Percentiles rank a stretch among this genome's conserved stretches.
These are phyloP conservation scores for Lepidium sativum DNA, from an alignment of 345 rosid species.

Conservation along the genomic window DNA sequence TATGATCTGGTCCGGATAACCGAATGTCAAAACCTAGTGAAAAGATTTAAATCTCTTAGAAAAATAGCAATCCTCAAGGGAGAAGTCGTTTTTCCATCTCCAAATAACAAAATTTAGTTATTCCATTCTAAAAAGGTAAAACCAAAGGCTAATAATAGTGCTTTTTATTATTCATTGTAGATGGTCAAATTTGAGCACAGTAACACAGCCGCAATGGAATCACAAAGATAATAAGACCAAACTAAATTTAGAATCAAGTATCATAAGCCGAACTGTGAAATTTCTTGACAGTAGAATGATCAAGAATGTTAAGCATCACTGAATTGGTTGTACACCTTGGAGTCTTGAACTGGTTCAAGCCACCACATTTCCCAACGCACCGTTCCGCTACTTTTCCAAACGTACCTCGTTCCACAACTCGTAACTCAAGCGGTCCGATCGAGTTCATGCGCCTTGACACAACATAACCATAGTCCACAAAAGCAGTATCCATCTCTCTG, in stretches of 20 bases:
- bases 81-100: too few relatives aligned
- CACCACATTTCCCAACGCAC: slow-evolving; percentile 66
- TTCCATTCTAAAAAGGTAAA: not conserved
- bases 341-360: slow-evolving; percentile 88
- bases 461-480: slow-evolving; percentile 75
- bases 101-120: not conserved
- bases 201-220: not conserved
- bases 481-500: slow-evolving; percentile 65
- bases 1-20: too few relatives aligned
- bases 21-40: too few relatives aligned
- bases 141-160: not conserved
- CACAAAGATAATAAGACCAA: slow-evolving; percentile 8
- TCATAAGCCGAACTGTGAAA: slow-evolving; percentile 59
- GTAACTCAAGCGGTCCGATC: slow-evolving; percentile 79
- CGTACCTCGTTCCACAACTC: slow-evolving; percentile 67
- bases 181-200: slow-evolving; percentile 1
- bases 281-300: slow-evolving; percentile 45
- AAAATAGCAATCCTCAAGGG: too few relatives aligned
- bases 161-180: not conserved
- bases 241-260: not conserved
- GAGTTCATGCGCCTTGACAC: slow-evolving; percentile 65
- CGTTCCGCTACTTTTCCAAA: slow-evolving; percentile 67
- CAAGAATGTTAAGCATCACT: slow-evolving; percentile 55
- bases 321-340: slow-evolving; percentile 80
- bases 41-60: too few relatives aligned